Evolutionary conservation across 768 basidiomycete species (phyloP).

Genomic region (Tulasnella sp.): DNA sequence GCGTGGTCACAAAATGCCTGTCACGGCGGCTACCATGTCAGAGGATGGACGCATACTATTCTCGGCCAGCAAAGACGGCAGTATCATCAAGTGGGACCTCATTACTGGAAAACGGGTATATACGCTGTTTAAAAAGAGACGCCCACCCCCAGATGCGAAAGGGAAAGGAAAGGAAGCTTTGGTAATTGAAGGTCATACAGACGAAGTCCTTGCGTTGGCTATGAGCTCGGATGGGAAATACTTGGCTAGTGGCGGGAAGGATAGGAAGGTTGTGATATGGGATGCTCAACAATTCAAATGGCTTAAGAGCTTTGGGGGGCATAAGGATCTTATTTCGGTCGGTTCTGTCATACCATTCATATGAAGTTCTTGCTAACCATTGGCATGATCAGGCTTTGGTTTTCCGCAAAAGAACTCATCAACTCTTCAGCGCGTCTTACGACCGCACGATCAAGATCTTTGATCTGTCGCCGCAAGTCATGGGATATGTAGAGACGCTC

Average conservation of each 20-base stretch:
- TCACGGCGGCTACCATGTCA: constrained; percentile 77
- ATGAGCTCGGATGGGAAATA: constrained; percentile 80
- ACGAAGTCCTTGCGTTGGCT: constrained; percentile 79
- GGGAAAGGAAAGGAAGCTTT: constrained; percentile 50
- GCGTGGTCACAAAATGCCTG: constrained; percentile 69
- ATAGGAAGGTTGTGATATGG: constrained; percentile 82
- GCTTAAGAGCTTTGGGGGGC: constrained; percentile 77
- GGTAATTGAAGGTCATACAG: constrained; percentile 70
- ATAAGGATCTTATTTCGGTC: constrained; percentile 66
- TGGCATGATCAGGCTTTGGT: constrained; percentile 50
- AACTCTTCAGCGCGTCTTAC: constrained; percentile 71
- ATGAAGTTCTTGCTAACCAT: background rate
- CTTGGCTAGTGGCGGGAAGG: constrained; percentile 82
- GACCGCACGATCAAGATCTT: constrained; percentile 90
- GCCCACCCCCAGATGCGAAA: constrained; percentile 34
- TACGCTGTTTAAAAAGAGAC: constrained; percentile 58
- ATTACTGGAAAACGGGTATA: constrained; percentile 54
- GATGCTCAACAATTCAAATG: constrained; percentile 69
- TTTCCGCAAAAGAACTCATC: constrained; percentile 72
- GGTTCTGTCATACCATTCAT: constrained; percentile 35
- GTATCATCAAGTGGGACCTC: constrained; percentile 82
- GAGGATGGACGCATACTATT: constrained; percentile 72
- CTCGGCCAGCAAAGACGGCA: constrained; percentile 86
- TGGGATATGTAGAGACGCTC: constrained; percentile 93
- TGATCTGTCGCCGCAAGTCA: constrained; percentile 63